These are phyloP conservation scores for Pleodorina starrii DNA, from an alignment of 139 green algal genomes.

Conservation along the genomic window DNA sequence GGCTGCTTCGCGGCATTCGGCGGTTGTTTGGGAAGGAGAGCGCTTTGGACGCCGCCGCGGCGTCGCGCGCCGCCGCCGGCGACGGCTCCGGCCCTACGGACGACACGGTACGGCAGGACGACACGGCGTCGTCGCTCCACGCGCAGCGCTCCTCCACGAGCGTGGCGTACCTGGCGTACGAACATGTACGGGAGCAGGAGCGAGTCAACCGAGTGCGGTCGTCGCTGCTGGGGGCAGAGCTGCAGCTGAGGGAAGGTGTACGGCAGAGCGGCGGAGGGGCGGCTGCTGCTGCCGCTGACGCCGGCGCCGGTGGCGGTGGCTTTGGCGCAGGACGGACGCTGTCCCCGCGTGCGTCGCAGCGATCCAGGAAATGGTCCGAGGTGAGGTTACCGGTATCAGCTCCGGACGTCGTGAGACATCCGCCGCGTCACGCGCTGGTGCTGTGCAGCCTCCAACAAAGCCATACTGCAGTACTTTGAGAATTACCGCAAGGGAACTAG, in stretches of 20 bases:
- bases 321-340: too few relatives aligned
- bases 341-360: neutral
- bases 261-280: too few relatives aligned
- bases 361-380: neutral
- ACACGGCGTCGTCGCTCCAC: neutral
- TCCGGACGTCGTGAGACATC: too few relatives aligned
- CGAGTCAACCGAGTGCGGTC: neutral
- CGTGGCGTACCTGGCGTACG: neutral
- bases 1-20: neutral
- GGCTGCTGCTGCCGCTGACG: too few relatives aligned
- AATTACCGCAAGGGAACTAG: too few relatives aligned
- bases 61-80: neutral
- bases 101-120: conserved; percentile 13
- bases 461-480: too few relatives aligned
- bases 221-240: neutral
- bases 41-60: neutral
- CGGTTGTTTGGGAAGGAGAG: conserved; percentile 3
- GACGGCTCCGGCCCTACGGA: neutral
- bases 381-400: too few relatives aligned
- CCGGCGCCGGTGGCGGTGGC: neutral
- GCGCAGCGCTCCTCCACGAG: neutral
- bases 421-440: too few relatives aligned
- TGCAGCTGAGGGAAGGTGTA: too few relatives aligned
- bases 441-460: too few relatives aligned
- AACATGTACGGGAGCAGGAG: conserved; percentile 7